Base-by-base conservation (phyloP, 2,329 filamentous ascomycete genomes). In the Fusarium verticillioides region DNA sequence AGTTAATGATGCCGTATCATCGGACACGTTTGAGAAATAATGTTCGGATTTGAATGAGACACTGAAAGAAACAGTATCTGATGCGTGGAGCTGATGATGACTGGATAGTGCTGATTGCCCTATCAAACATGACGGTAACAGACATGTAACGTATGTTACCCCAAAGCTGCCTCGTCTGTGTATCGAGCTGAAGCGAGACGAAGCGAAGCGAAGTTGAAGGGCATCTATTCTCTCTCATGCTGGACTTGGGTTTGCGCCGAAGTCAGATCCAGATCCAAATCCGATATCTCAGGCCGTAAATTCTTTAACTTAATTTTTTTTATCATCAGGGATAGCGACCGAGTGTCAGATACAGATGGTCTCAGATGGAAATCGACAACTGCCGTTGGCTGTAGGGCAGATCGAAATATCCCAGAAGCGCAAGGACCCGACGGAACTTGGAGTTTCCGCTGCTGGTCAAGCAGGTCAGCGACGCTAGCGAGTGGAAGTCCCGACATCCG, bases 401-500 rank as follows among this genome's bases (percentile, higher is more conserved):
- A 69, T 63, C 62, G 39, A 56, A 65, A 64, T 69, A 42, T 63
- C 58, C 56, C 53, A 58, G 49, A 66, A 44, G 30, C 59, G 70
- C 70, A 72, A 62, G 68, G 57, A 40, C 52, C 44, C 39, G 42
- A 69, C 76, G 76, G 75, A 78, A 72, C 66, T 49, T 65, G 50
- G 46, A 42, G 43, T 60, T 76, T 75, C 76, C 75, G 75, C 65
- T 67, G 71, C 50, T 70, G 73, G 71, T 43, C 54, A 54, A 53
- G 71, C 50, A 69, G 73, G 71, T 43, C 54, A 54, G 56, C 26
- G 40, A 61, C 75, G 75, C 76, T 78, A 78, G 67, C 52, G 39
- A 42, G 57, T 78, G 76, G 76, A 78, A 78, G 69, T 56, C 63
- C 58, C 60, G 61, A 42, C 64, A 73, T 78, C 76, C 76, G 76